Conservation (phyloP, 2,329 filamentous ascomycete species). For the Trichoderma breve region DNA sequence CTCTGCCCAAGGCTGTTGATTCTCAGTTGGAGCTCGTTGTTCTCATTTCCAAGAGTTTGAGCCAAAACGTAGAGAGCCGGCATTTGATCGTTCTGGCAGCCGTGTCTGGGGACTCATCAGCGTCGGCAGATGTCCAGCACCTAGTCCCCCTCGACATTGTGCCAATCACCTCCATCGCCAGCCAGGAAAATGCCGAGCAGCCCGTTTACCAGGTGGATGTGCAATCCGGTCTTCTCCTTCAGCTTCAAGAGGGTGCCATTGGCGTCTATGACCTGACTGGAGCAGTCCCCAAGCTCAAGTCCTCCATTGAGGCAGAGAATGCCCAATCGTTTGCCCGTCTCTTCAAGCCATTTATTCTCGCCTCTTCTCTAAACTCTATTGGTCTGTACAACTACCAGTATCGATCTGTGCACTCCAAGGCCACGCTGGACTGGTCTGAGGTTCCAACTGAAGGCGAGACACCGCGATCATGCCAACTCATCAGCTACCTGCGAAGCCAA, state of each 20-base stretch:
- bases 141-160: slow-evolving; percentile 42
- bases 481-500: slow-evolving; percentile 63
- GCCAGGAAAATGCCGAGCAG: neutral
- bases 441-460: slow-evolving; percentile 37
- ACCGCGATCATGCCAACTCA: slow-evolving; percentile 43
- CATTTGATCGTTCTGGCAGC: slow-evolving; percentile 37
- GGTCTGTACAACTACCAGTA: slow-evolving; percentile 69
- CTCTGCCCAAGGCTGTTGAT: slow-evolving; percentile 49
- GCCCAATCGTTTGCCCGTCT: slow-evolving; percentile 64
- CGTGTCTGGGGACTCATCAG: slow-evolving; percentile 27
- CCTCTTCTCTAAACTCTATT: slow-evolving; percentile 55
- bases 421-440: slow-evolving; percentile 45
- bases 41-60: slow-evolving; percentile 45
- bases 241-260: slow-evolving; percentile 54
- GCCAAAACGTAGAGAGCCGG: slow-evolving; percentile 30
- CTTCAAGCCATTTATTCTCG: slow-evolving; percentile 64
- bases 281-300: slow-evolving; percentile 59
- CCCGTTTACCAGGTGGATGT: slow-evolving; percentile 57
- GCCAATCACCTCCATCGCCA: slow-evolving; percentile 33
- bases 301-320: slow-evolving; percentile 50
- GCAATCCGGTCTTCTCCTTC: slow-evolving; percentile 61
- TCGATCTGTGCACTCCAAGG: slow-evolving; percentile 55
- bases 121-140: slow-evolving; percentile 33
- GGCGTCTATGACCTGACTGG: slow-evolving; percentile 63
- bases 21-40: slow-evolving; percentile 53